Base-by-base conservation (phyloP, 2,329 filamentous ascomycete genomes). In the Ophiocordyceps sinensis region DNA sequence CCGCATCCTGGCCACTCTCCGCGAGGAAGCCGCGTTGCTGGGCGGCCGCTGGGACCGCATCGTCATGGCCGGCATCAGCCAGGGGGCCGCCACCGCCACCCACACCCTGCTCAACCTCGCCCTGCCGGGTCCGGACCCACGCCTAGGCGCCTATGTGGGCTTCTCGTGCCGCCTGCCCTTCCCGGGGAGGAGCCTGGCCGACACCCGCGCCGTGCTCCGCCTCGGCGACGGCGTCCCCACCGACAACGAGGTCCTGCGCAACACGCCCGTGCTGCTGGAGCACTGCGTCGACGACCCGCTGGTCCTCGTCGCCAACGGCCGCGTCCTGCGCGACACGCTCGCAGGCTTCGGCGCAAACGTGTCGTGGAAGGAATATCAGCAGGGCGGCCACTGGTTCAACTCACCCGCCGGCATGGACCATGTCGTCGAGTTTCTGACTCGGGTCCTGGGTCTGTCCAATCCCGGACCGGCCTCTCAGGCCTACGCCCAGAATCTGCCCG, bases 1-100 rank as follows among this genome's bases (percentile, higher is more conserved):
- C 0, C 45, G 47, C 4, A 51, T 71, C 2, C 47, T 54, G 3
- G 39, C 47, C 0, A 36, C 68, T 3, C 47, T 69, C 1, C 36
- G 23, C 4, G 35, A 45, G 0, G 65, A 71, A 48, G 63, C 62
- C 3, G 43, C 41, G 2, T 4, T 41, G 6, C 46, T n/a, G n/a
- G n/a, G n/a, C n/a, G n/a, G n/a, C n/a, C n/a, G n/a, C n/a, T n/a
- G n/a, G n/a, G n/a, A n/a, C n/a, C n/a, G n/a, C n/a, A n/a, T n/a
- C n/a, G n/a, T n/a, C n/a, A n/a, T 70, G 5, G 55, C 55, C 1
- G 67, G 68, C 0, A 66, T 71, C 40, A 67, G 65, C 41, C 63
- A 67, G 54, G 68, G 67, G 17, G 63, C 55, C 2, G 64, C 67
- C 0, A 65, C 65, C 5, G 53, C 57, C 21, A 50, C 58, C 2